These are phyloP conservation scores for Magnaporthales sp. DNA, from an alignment of 2,329 filamentous ascomycete genomes.

Conservation along the genomic window DNA sequence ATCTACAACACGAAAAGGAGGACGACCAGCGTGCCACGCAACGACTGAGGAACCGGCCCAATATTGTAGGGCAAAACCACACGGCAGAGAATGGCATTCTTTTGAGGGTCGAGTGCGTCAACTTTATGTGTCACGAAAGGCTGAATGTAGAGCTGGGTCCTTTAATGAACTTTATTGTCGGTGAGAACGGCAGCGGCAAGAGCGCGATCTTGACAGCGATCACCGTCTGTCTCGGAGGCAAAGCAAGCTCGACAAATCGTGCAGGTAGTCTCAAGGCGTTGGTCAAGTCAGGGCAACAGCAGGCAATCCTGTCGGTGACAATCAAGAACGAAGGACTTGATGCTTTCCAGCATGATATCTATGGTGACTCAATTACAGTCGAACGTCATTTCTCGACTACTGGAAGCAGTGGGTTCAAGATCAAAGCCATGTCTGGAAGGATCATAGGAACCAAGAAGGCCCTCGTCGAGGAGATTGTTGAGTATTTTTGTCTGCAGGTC, in stretches of 20 bases:
- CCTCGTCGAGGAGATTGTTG: constrained; percentile 86
- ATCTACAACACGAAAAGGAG: constrained; percentile 45
- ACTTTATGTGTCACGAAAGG: constrained; percentile 93
- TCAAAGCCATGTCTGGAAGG: constrained; percentile 65
- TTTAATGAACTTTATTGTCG: constrained; percentile 95
- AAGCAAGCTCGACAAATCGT: constrained; percentile 86
- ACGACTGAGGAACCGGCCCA: constrained; percentile 42
- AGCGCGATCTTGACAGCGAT: constrained; percentile 91
- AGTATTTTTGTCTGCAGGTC: constrained; percentile 88
- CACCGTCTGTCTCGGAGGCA: constrained; percentile 89
- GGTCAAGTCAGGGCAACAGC: constrained; percentile 81
- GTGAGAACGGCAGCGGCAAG: constrained; percentile 95
- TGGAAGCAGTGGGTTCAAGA: constrained; percentile 74
- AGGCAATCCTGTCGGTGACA: constrained; percentile 66
- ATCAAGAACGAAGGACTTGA: constrained; percentile 86
- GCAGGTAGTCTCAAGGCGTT: constrained; percentile 80
- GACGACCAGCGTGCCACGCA: constrained; percentile 60
- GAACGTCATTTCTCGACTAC: constrained; percentile 76
- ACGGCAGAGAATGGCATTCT: constrained; percentile 80
- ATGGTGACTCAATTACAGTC: constrained; percentile 79
- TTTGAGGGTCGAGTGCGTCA: constrained; percentile 75
- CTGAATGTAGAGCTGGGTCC: constrained; percentile 82
- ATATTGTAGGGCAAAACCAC: constrained; percentile 54
- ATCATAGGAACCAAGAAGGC: constrained; percentile 74
- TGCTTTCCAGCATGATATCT: constrained; percentile 75